Percentiles rank a stretch among this genome's conserved stretches.
Evolutionary conservation across 805 yeast genomes (phyloP).

Genomic region (Candida schatavii): DNA sequence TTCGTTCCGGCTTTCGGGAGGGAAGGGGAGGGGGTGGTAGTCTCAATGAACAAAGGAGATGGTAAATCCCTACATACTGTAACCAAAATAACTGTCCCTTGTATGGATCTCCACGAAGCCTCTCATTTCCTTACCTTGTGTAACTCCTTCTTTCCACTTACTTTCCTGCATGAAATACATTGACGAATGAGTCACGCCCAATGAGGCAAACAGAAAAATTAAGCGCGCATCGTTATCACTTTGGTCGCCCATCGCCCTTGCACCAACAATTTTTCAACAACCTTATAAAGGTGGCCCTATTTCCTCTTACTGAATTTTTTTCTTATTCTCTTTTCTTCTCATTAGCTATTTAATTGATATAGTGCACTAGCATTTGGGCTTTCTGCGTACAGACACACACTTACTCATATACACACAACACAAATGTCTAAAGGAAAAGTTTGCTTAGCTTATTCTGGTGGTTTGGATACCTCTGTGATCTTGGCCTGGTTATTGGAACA

Average conservation of each 20-base stretch:
- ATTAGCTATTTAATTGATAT: constrained; percentile 1
- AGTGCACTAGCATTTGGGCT: not conserved
- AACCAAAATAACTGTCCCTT: too few species aligned
- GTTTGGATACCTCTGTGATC: constrained; percentile 96
- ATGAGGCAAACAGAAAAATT: constrained; percentile 20
- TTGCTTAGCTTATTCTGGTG: constrained; percentile 98
- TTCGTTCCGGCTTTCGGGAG: too few species aligned
- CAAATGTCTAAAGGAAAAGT: constrained; percentile 96
- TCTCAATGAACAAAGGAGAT: too few species aligned
- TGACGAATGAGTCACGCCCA: constrained; percentile 23
- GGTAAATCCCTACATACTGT: too few species aligned
- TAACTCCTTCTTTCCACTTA: not conserved
- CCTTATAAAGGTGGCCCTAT: not conserved
- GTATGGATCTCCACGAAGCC: not conserved
- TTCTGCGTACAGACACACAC: not conserved
- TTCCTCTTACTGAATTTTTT: constrained; percentile 9
- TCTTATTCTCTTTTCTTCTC: constrained; percentile 5
- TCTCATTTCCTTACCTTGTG: not conserved
- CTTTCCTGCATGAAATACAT: not conserved
- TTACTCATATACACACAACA: not conserved
- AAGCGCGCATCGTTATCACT: constrained; percentile 28
- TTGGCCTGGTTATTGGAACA: constrained; percentile 97
- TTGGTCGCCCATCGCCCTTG: constrained; percentile 5
- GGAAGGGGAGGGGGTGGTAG: too few species aligned
- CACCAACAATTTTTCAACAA: constrained; percentile 11